Conservation (phyloP, 495 filamentous ascomycete species). For the Cudoniella acicularis region DNA sequence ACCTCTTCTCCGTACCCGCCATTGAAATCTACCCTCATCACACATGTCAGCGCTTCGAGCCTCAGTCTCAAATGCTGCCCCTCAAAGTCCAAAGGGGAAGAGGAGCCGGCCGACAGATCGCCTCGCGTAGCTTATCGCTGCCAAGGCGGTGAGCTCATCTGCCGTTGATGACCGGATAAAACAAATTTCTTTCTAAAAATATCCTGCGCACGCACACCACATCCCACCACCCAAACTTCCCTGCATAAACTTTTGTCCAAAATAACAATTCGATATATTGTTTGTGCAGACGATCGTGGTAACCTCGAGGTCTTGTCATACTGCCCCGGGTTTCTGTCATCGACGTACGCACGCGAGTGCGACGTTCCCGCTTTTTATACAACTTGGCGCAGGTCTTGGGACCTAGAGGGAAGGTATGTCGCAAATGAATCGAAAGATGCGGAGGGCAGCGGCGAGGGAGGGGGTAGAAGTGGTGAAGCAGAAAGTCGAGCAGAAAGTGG, state of each 20-base stretch:
- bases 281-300: neutral
- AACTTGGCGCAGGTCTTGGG: neutral
- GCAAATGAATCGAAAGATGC: slow-evolving; percentile 41
- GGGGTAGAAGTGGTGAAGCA: no score
- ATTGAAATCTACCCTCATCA: slow-evolving; percentile 2
- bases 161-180: neutral
- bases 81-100: neutral
- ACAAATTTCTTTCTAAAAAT: neutral
- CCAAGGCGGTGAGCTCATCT: neutral
- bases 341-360: neutral
- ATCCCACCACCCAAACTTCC: slow-evolving; percentile 1
- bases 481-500: no score
- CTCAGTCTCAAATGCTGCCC: neutral
- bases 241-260: neutral
- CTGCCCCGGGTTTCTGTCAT: neutral
- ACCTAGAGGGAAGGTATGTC: slow-evolving; percentile 33
- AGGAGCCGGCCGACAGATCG: neutral
- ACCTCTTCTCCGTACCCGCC: neutral
- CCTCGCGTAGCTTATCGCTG: neutral
- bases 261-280: neutral
- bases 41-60: slow-evolving; percentile 1
- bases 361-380: neutral
- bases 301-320: neutral
- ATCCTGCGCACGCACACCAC: neutral
- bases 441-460: neutral